Base-by-base conservation (phyloP, 192 early-diverging fungal genomes). In the Gonapodya sp. region DNA sequence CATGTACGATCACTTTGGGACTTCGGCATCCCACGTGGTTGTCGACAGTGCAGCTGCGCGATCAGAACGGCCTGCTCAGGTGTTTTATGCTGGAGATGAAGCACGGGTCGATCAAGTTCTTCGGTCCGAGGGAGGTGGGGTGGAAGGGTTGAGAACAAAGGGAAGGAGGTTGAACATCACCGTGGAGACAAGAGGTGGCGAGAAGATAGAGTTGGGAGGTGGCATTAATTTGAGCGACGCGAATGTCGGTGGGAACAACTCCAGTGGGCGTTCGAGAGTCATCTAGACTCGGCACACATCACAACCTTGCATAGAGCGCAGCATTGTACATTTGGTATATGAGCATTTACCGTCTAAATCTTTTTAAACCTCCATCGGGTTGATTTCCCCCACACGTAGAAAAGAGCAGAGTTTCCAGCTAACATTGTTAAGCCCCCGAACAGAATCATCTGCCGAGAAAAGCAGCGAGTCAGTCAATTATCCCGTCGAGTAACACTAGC, bases 1-100 rank as follows among this genome's bases (percentile, higher is more conserved):
- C 30, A 77, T 77, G 75, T 77, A 77, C 75, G 75, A 77, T 18
- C 18, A 18, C 30, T 77, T 77, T 31, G 75, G 75, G 75, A 34
- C 18, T 33, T 34, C 75, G 31, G 75, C 30, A 8, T 14, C 34
- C 8, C 75, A 34, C 8, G 30, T 77, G 31, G 75, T 77, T 33
- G 18, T 18, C 18, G 75, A 32, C 75, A 2, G 2, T 34, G 75
- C 75, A 8, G 75, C 18, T 16, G 75, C 75, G 31, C 8, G 14
- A 34, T 2, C 18, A 34, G 34, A 77, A 2, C 8, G 8, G 8
- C 30, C 75, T 16, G 30, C 75, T 16, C 18, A 34, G 31, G 75
- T 77, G 2, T 77, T 77, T 31, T 77, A 18, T 33, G 34, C 75
- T 34, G 30, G 18, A 2, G 75, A 77, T 18, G 75, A 77, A 33